A percentile compares a stretch with the other conserved stretches of the same genome.
Evolutionary conservation across 345 rosid genomes (phyloP).

Genomic region (Pelargonium nanum): DNA sequence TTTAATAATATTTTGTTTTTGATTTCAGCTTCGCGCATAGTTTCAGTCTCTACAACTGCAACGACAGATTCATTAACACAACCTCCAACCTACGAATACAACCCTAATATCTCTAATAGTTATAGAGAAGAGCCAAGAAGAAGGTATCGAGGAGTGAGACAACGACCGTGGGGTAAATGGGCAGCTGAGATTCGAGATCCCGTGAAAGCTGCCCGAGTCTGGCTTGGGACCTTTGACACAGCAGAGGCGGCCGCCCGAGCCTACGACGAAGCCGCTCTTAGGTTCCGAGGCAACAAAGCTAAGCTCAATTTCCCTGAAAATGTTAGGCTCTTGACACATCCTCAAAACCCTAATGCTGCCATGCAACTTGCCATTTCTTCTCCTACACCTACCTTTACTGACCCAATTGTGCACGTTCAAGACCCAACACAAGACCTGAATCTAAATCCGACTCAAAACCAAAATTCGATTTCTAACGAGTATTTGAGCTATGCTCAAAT

Average conservation of each 20-base stretch:
- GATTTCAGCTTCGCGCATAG: too few species aligned
- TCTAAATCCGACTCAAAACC: not conserved
- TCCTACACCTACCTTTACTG: constrained; percentile 23
- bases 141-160: constrained; percentile 81
- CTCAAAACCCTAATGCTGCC: constrained; percentile 13
- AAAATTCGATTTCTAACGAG: not conserved
- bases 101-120: constrained; percentile 7
- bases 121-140: constrained; percentile 30
- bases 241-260: constrained; percentile 92
- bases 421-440: not conserved
- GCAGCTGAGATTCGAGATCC: constrained; percentile 96
- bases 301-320: constrained; percentile 90
- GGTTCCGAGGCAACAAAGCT: constrained; percentile 80
- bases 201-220: constrained; percentile 74
- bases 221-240: constrained; percentile 85
- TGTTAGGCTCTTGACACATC: constrained; percentile 48
- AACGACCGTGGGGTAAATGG: constrained; percentile 95
- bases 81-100: constrained; percentile 35
- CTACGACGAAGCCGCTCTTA: constrained; percentile 76
- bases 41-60: constrained; percentile 10
- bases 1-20: too few species aligned
- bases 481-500: constrained; percentile 6
- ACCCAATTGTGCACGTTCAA: constrained; percentile 19
- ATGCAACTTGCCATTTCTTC: constrained; percentile 25
- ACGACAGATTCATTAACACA: not conserved